These are phyloP conservation scores for Ogataea haglerorum DNA, from an alignment of 805 yeast species.

Conservation along the genomic window DNA sequence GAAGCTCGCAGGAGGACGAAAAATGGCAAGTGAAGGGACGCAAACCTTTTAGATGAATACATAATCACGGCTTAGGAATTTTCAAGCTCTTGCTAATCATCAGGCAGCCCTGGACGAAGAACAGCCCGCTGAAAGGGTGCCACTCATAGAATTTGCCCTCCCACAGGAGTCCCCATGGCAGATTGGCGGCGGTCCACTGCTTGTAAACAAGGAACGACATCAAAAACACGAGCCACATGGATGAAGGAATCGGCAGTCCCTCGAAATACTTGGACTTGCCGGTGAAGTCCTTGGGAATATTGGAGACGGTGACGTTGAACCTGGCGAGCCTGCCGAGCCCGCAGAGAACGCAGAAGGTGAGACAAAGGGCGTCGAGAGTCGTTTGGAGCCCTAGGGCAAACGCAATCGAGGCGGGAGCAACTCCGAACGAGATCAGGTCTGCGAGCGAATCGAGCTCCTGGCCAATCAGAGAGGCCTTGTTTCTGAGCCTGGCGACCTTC, in stretches of 20 bases:
- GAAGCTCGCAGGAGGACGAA: conserved; percentile 4
- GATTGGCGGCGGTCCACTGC: conserved; percentile 36
- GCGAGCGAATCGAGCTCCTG: conserved; percentile 97
- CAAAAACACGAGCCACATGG: conserved; percentile 65
- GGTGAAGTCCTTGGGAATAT: conserved; percentile 80
- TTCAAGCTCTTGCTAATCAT: conserved; percentile 88
- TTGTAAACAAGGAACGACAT: conserved; percentile 68
- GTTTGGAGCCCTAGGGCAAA: conserved; percentile 88
- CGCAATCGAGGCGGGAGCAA: conserved; percentile 91
- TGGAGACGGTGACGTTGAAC: conserved; percentile 90
- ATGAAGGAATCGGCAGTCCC: conserved; percentile 94
- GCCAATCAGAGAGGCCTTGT: conserved; percentile 90
- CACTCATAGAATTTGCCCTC: conserved; percentile 60
- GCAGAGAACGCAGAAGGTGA: conserved; percentile 85
- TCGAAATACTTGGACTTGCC: conserved; percentile 93
- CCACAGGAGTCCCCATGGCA: conserved; percentile 67
- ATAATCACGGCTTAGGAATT: conserved; percentile 73
- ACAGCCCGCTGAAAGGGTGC: conserved; percentile 66
- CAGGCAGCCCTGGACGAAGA: conserved; percentile 79
- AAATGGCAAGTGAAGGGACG: conserved; percentile 27
- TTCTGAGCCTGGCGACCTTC: conserved; percentile 90
- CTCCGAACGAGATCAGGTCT: conserved; percentile 91
- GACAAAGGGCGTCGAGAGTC: conserved; percentile 70
- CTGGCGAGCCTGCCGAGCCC: conserved; percentile 93
- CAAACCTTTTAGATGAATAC: conserved; percentile 24